Percentiles rank a stretch among this genome's conserved stretches.
These are phyloP conservation scores for Liquidambar formosana DNA, from an alignment of 164 flowering plant genomes.

Conservation along the genomic window DNA sequence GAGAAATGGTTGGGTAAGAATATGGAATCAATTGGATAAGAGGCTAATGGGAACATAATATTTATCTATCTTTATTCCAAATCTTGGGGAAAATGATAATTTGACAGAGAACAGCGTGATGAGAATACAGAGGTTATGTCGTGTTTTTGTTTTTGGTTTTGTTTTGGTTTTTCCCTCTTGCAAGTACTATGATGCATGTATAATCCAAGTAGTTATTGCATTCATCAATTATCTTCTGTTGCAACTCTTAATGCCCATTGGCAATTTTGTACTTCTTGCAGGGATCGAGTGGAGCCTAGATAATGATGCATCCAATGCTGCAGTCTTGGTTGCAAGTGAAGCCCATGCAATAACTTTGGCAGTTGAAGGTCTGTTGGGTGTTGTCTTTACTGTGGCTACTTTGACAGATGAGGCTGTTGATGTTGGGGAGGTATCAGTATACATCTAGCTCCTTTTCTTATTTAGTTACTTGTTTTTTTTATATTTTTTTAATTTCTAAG, in stretches of 20 bases:
- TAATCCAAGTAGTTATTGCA: not conserved
- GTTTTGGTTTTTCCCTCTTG: not conserved
- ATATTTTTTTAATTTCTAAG: not conserved
- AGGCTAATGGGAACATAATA: not conserved
- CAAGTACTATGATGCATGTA: not conserved
- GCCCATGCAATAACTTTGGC: slow-evolving; percentile 99
- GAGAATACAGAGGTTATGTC: not conserved
- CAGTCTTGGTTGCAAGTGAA: slow-evolving; percentile 98
- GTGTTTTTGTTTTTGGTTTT: not conserved
- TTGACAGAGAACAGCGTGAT: not conserved
- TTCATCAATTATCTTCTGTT: not conserved
- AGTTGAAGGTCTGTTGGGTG: slow-evolving; percentile 93
- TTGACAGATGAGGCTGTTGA: slow-evolving; percentile 98
- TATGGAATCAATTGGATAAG: not conserved
- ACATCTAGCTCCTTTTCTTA: not conserved
- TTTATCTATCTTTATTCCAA: not conserved
- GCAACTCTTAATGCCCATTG: not conserved
- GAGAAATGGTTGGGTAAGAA: not conserved
- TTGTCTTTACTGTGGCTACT: slow-evolving; percentile 94
- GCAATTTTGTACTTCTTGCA: slow-evolving; percentile 22
- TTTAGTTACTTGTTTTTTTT: not conserved
- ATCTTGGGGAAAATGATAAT: not conserved
- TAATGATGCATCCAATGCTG: slow-evolving; percentile 96
- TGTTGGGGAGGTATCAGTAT: slow-evolving; percentile 74
- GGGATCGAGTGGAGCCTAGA: slow-evolving; percentile 99